phyloP scores from a whole-genome alignment of 1,284 basidiomycete species.

The Rhodotorula sp. region DNA sequence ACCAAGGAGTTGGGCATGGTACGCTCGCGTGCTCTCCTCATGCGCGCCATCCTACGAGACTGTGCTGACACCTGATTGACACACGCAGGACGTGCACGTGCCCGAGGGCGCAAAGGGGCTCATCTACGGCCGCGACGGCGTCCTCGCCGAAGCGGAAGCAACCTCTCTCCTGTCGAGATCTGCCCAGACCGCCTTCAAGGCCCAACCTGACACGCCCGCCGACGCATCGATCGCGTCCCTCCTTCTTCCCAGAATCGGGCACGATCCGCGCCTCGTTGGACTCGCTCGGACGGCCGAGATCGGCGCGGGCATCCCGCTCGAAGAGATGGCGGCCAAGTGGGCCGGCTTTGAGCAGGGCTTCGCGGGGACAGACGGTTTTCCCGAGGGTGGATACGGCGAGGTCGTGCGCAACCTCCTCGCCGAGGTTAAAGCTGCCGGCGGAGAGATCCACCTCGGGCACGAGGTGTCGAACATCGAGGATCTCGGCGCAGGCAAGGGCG shows the following conservation, averaged over 20 bases:
- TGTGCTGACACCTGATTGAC: not conserved
- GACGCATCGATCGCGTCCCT: constrained; percentile 30
- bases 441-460: constrained; percentile 49
- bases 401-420: constrained; percentile 51
- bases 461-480: constrained; percentile 46
- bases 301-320: constrained; percentile 55
- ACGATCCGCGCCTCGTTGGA: constrained; percentile 32
- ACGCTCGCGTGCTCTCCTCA: not conserved
- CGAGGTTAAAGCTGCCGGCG: constrained; percentile 50
- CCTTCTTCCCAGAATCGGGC: constrained; percentile 15
- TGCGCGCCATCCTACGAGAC: not conserved
- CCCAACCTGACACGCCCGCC: not conserved
- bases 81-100: constrained; percentile 28
- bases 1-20: constrained; percentile 6
- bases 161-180: constrained; percentile 21
- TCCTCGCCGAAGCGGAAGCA: constrained; percentile 23
- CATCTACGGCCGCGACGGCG: constrained; percentile 23
- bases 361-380: constrained; percentile 55
- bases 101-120: constrained; percentile 20
- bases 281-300: constrained; percentile 56
- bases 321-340: constrained; percentile 51
- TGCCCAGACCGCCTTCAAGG: constrained; percentile 18
- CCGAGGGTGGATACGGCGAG: constrained; percentile 55
- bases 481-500: constrained; percentile 22
- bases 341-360: constrained; percentile 53